Percentiles rank a stretch among this genome's conserved stretches.
Evolutionary conservation across 768 basidiomycete species (phyloP).

Genomic region (Boletus pseudopeckii): DNA sequence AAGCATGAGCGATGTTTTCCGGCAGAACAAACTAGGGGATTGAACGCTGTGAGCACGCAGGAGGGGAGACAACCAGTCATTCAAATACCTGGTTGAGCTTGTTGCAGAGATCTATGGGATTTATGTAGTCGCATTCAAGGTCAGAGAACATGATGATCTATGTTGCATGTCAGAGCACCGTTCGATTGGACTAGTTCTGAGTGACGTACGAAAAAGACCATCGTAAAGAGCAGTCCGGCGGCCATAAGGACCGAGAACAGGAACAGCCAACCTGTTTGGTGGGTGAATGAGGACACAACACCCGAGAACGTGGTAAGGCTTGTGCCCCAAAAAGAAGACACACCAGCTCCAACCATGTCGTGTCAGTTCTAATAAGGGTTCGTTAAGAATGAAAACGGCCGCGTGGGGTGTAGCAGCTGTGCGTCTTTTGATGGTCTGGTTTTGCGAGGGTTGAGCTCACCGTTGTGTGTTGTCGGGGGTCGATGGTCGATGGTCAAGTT

Average conservation of each 20-base stretch:
- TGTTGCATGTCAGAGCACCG: neutral
- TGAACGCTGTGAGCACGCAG: neutral
- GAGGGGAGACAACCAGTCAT: neutral
- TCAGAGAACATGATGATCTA: constrained; percentile 99
- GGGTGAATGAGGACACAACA: neutral
- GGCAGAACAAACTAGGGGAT: constrained; percentile 87
- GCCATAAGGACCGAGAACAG: constrained; percentile 95
- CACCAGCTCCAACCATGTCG: constrained; percentile 43
- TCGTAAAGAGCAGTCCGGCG: constrained; percentile 92
- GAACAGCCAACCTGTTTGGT: constrained; percentile 85
- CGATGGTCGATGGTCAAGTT: neutral
- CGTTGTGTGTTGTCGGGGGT: neutral
- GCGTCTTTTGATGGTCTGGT: neutral
- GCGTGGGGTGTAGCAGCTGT: neutral
- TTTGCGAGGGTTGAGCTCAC: neutral
- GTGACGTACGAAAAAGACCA: constrained; percentile 95
- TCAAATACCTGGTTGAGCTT: constrained; percentile 89
- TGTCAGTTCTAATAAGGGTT: constrained; percentile 1
- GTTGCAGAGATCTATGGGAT: constrained; percentile 99
- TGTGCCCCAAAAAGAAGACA: constrained; percentile 17
- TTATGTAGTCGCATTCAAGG: constrained; percentile 99
- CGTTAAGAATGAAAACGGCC: neutral
- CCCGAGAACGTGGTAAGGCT: neutral
- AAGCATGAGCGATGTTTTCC: constrained; percentile 93
- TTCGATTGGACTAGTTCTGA: neutral